A percentile compares a stretch with the other conserved stretches of the same genome.
Conservation (phyloP, 2,329 filamentous ascomycete genomes). For the Xylariaceae sp. region DNA sequence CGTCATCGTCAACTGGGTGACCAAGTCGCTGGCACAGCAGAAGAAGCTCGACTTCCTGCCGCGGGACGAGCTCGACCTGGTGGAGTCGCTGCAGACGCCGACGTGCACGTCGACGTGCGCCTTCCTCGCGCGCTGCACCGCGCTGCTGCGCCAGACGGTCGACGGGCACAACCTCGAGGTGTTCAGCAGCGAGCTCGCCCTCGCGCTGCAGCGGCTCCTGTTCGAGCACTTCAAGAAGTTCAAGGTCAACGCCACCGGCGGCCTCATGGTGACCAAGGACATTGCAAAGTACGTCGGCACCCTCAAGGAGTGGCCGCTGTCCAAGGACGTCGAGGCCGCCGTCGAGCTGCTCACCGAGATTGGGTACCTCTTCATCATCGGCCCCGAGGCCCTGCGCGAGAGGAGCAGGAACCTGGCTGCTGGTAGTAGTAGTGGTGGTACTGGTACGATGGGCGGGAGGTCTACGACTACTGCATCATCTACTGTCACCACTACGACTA, state of each 20-base stretch:
- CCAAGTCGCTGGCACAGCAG: constrained; percentile 66
- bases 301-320: constrained; percentile 73
- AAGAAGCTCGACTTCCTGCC: constrained; percentile 88
- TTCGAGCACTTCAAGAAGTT: constrained; percentile 95
- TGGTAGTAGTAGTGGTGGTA: too few species aligned
- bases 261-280: constrained; percentile 92
- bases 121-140: constrained; percentile 68
- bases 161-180: constrained; percentile 78
- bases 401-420: constrained; percentile 56
- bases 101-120: constrained; percentile 77
- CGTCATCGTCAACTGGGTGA: constrained; percentile 70
- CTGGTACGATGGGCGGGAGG: too few species aligned
- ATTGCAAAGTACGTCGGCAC: constrained; percentile 89
- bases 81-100: constrained; percentile 77
- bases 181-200: constrained; percentile 77
- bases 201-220: constrained; percentile 70
- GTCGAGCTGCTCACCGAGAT: constrained; percentile 90
- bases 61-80: constrained; percentile 61
- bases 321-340: constrained; percentile 59
- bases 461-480: too few species aligned
- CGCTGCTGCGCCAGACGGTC: constrained; percentile 60
- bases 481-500: too few species aligned
- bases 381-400: constrained; percentile 69
- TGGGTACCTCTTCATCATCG: constrained; percentile 91
- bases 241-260: constrained; percentile 85